Evolutionary conservation across 2,329 filamentous ascomycete species (phyloP).

Genomic region (Colletotrichum graminicola): DNA sequence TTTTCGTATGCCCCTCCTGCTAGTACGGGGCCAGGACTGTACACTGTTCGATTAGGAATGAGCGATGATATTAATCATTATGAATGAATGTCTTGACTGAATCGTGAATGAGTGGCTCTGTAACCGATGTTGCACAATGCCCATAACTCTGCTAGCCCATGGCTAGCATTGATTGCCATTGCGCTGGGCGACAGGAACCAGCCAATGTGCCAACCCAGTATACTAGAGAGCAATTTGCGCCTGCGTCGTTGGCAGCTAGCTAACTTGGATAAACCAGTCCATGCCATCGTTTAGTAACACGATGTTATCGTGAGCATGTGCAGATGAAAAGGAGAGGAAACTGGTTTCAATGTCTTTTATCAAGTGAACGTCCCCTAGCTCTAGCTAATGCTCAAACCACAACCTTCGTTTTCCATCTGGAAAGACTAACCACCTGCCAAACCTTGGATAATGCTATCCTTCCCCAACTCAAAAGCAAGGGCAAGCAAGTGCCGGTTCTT

Average conservation of each 20-base stretch:
- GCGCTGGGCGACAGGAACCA: no score
- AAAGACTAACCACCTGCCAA: neutral
- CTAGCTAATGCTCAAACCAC: neutral
- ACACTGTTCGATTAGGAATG: slow-evolving; percentile 36
- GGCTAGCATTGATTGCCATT: no score
- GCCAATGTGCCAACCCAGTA: no score
- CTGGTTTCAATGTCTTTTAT: no score
- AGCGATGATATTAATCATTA: slow-evolving; percentile 23
- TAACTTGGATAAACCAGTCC: neutral
- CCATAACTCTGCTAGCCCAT: no score
- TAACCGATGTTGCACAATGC: no score
- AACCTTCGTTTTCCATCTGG: neutral
- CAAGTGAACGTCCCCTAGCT: neutral
- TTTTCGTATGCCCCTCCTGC: slow-evolving; percentile 8
- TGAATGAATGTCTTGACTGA: neutral
- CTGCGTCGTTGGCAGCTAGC: neutral
- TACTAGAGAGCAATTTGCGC: no score
- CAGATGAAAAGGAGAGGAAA: no score
- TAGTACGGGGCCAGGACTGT: slow-evolving; percentile 22
- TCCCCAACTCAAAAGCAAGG: neutral
- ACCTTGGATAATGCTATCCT: neutral
- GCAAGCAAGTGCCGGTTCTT: neutral
- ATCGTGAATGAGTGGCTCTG: rapidly evolving
- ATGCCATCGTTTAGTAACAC: neutral
- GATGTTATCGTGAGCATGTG: neutral